Percentiles rank a stretch among this genome's conserved stretches.
phyloP scores from a whole-genome alignment of 75 land plant genomes.

The Cryptomeria japonica region DNA sequence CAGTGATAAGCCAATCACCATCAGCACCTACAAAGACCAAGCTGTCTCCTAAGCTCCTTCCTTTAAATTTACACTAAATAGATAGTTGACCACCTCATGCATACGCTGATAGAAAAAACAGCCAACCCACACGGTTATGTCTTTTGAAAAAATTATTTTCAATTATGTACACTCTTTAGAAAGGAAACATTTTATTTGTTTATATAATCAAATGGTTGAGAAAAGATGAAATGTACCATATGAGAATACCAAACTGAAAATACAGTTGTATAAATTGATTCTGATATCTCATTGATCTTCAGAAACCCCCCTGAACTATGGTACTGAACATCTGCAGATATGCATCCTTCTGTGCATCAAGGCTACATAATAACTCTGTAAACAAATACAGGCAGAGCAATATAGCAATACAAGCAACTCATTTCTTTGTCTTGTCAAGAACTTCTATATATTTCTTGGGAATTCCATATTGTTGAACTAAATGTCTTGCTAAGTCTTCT shows the following conservation, averaged over 20 bases:
- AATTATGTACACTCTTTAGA: not conserved
- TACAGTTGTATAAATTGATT: not conserved
- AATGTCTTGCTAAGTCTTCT: slow-evolving; percentile 75
- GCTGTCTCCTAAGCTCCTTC: not conserved
- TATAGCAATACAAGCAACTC: not conserved
- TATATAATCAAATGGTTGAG: not conserved
- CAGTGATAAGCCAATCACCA: not conserved
- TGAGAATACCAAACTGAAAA: not conserved
- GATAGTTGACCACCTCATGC: not conserved
- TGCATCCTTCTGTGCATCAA: not conserved
- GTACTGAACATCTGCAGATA: not conserved
- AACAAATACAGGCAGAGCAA: not conserved
- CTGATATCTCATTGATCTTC: not conserved
- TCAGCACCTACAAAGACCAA: not conserved
- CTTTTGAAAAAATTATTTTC: not conserved
- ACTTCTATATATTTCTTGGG: slow-evolving; percentile 90
- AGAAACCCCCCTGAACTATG: not conserved
- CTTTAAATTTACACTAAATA: not conserved
- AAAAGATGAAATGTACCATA: not conserved
- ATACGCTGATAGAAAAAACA: not conserved
- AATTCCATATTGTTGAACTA: slow-evolving; percentile 83
- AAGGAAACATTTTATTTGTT: not conserved
- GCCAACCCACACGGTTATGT: not conserved
- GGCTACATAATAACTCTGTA: not conserved
- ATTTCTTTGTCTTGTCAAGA: slow-evolving; percentile 83